Evolutionary conservation across 148 eudicot species (phyloP).

Genomic region (Rhododendron simsii): DNA sequence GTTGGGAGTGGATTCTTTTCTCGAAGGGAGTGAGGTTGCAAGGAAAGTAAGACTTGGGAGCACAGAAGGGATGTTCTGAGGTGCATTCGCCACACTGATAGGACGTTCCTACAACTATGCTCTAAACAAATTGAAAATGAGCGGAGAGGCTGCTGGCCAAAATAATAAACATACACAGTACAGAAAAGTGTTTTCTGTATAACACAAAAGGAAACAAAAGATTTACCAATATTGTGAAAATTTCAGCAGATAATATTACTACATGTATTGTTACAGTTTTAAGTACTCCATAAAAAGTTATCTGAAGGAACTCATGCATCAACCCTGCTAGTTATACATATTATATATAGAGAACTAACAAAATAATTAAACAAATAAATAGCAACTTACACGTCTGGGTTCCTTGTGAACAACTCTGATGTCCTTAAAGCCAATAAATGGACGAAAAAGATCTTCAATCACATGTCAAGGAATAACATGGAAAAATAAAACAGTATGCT

Average conservation of each 20-base stretch:
- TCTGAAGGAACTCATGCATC: background rate
- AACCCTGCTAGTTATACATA: background rate
- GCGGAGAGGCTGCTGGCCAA: background rate
- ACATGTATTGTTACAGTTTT: background rate
- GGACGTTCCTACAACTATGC: background rate
- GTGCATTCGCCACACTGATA: background rate
- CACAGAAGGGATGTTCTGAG: background rate
- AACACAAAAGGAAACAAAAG: background rate
- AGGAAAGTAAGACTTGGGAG: background rate
- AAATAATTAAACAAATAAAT: background rate
- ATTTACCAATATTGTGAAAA: background rate
- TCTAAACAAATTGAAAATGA: background rate
- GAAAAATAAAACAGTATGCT: background rate
- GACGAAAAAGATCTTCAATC: conserved; percentile 83
- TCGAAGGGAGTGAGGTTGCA: background rate
- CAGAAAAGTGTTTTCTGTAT: background rate
- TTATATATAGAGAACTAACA: background rate
- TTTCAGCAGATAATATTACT: conserved; percentile 2
- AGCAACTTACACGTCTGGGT: conserved; percentile 78
- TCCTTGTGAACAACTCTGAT: conserved; percentile 91
- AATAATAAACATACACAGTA: background rate
- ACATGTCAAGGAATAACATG: conserved; percentile 49
- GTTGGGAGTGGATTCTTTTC: background rate
- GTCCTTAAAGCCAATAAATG: conserved; percentile 89
- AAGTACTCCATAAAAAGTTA: background rate